Evolutionary conservation across 228 moss, liverwort and hornwort species (phyloP), one percentile per base, ranked within the genome.

Genomic region (Sphagnum fallax): DNA sequence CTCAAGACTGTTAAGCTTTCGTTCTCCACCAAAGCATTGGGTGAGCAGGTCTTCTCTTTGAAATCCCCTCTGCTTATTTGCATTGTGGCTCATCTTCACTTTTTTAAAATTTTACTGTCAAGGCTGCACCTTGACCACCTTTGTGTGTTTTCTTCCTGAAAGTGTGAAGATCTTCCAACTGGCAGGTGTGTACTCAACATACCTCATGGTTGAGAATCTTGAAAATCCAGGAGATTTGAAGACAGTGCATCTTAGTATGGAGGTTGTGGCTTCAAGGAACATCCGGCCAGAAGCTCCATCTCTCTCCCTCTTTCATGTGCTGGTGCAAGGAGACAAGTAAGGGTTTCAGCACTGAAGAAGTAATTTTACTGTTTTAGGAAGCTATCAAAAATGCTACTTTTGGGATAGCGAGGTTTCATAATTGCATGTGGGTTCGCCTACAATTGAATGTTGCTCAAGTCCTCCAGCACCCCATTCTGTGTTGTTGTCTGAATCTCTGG

Each of bases 11-110:
- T 94, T 50, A 86, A 90, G 75, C 91, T 94, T 70, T 86, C 89
- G 6, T 94, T 94, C 74, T 94, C 94, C 67, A 94, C 94, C 8
- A 94, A 90, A 84, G 89, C 91, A 66, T 91, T 94, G 91, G 91
- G 94, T 85, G 61, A 83, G 84, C 75, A 60, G 4, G 18, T 8
- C 55, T 12, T 12, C 55, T 8, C 55, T 55, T 55, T 55, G 12
- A 8, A 12, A 12, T 12, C 12, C 55, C 55, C 55, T 12, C 8
- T 55, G 8, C 55, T 55, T 8, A 55, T 55, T 55, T 12, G 8
- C 55, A 8, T 55, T 55, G 55, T 55, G 55, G 8, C 1, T 55
- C 55, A 55, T 55, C 12, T 8, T 12, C 55, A 55, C 55, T 55
- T 55, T 32, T 32, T 32, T 32, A 1, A 1, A 32, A 2, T 32